These are phyloP conservation scores for Fusarium brachygibbosum DNA, from an alignment of 2,329 filamentous ascomycete species.

Conservation along the genomic window DNA sequence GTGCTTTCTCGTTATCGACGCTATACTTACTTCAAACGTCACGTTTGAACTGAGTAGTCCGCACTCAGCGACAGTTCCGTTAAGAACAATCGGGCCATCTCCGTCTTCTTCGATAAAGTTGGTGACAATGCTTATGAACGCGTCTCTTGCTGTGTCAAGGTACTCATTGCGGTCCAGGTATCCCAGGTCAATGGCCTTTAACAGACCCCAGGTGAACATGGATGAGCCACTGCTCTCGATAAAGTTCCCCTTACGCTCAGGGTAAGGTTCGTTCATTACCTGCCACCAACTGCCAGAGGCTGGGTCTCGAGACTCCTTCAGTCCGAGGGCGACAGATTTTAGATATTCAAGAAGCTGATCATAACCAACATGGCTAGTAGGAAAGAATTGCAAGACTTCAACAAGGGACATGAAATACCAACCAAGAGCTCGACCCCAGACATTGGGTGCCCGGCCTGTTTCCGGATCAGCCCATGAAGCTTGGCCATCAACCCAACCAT, in stretches of 20 bases:
- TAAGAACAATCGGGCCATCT: slow-evolving; percentile 61
- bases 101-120: slow-evolving; percentile 59
- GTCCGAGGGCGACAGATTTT: slow-evolving; percentile 54
- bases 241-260: slow-evolving; percentile 64
- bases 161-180: slow-evolving; percentile 30
- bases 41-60: slow-evolving; percentile 63
- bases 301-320: slow-evolving; percentile 58
- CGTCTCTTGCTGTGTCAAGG: slow-evolving; percentile 19
- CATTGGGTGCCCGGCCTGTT: slow-evolving; percentile 63
- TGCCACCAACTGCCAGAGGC: slow-evolving; percentile 67
- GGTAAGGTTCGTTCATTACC: slow-evolving; percentile 65
- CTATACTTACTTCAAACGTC: slow-evolving; percentile 59
- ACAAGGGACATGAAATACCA: slow-evolving; percentile 66
- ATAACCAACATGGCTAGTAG: slow-evolving; percentile 51
- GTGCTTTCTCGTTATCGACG: fast-evolving
- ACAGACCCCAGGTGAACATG: slow-evolving; percentile 67
- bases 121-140: slow-evolving; percentile 53
- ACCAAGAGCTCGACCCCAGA: slow-evolving; percentile 65
- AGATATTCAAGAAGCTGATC: slow-evolving; percentile 55
- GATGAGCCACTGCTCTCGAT: slow-evolving; percentile 69
- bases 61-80: slow-evolving; percentile 62
- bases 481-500: slow-evolving; percentile 64
- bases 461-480: slow-evolving; percentile 63
- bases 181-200: slow-evolving; percentile 55
- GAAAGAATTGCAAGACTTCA: slow-evolving; percentile 61